Evolutionary conservation across 1,284 basidiomycete species (phyloP).

Genomic region (Leucoagaricus sp.): DNA sequence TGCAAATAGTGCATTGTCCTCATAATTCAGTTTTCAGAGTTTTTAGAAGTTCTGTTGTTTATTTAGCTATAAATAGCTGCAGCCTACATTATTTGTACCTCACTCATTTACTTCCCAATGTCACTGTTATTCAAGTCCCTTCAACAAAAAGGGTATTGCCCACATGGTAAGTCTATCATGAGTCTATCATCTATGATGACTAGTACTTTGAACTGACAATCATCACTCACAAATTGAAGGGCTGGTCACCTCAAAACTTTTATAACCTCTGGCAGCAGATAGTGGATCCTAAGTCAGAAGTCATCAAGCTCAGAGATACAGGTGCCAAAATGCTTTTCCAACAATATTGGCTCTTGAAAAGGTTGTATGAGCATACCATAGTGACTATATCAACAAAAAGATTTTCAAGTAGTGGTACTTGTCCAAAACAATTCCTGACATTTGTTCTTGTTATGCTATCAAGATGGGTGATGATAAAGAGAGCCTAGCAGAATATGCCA

Average conservation of each 20-base stretch:
- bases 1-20: no score
- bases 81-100: no score
- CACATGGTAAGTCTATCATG: no score
- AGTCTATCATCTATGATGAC: not conserved
- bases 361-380: constrained; percentile 93
- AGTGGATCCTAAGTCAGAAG: constrained; percentile 45
- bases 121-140: no score
- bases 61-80: no score
- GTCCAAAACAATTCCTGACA: constrained; percentile 84
- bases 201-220: not conserved
- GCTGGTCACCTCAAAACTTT: constrained; percentile 80
- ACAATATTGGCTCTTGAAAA: constrained; percentile 89
- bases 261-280: constrained; percentile 79
- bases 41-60: no score
- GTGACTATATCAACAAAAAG: constrained; percentile 92
- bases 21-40: no score
- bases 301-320: constrained; percentile 56
- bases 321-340: constrained; percentile 79
- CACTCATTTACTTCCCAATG: no score
- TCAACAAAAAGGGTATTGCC: constrained; percentile 46
- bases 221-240: constrained; percentile 47
- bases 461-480: constrained; percentile 40
- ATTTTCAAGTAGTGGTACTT: constrained; percentile 97
- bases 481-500: constrained; percentile 57
- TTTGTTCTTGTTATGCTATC: constrained; percentile 59